Conservation (phyloP, 345 rosid species). For the Brassica nigra region DNA sequence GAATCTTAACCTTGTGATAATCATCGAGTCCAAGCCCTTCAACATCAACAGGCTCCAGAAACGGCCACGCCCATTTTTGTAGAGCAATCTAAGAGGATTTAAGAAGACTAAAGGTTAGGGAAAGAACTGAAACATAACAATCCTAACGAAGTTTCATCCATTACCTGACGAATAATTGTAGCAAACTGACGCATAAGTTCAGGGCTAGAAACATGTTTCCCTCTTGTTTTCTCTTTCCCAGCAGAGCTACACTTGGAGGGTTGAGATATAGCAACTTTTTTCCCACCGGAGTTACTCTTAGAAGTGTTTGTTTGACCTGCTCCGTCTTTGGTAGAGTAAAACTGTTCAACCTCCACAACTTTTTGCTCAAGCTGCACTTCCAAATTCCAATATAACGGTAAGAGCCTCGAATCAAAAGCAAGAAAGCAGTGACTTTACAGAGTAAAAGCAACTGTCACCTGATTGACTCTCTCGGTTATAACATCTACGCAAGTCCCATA, state of each 20-base stretch:
- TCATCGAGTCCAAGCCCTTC: slow-evolving; percentile 72
- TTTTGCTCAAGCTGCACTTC: slow-evolving; percentile 62
- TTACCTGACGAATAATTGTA: slow-evolving; percentile 56
- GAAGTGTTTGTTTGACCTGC: slow-evolving; percentile 44
- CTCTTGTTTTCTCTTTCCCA: slow-evolving; percentile 58
- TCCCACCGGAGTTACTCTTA: slow-evolving; percentile 49
- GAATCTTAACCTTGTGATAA: slow-evolving; percentile 57
- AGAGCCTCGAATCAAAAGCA: background rate
- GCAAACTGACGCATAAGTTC: slow-evolving; percentile 69
- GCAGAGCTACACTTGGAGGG: slow-evolving; percentile 43
- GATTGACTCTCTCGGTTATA: slow-evolving; percentile 51
- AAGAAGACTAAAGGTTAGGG: slow-evolving; percentile 11
- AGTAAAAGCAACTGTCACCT: slow-evolving; percentile 40
- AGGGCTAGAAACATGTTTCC: slow-evolving; percentile 48
- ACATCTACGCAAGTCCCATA: slow-evolving; percentile 44
- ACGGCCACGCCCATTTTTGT: slow-evolving; percentile 82
- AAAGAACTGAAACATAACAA: background rate
- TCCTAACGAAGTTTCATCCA: background rate
- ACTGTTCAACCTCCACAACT: slow-evolving; percentile 62
- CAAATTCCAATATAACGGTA: slow-evolving; percentile 20
- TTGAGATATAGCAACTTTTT: slow-evolving; percentile 53
- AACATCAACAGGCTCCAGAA: slow-evolving; percentile 77
- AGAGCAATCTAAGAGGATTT: slow-evolving; percentile 52
- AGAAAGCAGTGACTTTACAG: background rate
- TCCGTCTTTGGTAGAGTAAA: slow-evolving; percentile 45